These are phyloP conservation scores for Phytophthora pluvialis DNA, from an alignment of 352 stramenopile species.

Conservation along the genomic window DNA sequence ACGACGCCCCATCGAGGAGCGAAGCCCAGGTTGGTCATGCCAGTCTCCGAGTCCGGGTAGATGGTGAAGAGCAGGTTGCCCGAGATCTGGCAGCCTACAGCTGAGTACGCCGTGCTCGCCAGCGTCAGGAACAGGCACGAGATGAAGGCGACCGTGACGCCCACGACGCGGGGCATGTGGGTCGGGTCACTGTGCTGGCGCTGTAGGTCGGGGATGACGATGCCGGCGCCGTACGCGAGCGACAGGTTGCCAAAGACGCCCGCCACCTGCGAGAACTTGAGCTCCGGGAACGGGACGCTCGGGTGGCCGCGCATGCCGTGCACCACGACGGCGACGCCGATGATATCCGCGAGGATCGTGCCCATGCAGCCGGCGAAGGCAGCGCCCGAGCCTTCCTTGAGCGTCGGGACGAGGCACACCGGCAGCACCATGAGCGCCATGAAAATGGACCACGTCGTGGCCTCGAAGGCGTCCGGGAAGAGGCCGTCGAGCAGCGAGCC, in stretches of 20 bases:
- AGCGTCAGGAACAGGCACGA: conserved; percentile 49
- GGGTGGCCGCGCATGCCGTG: conserved; percentile 46
- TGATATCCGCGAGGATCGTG: conserved; percentile 50
- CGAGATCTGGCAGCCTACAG: conserved; percentile 56
- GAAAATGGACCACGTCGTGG: conserved; percentile 50
- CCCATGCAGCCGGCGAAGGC: conserved; percentile 51
- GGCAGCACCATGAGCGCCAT: conserved; percentile 50
- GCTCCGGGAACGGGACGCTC: conserved; percentile 37
- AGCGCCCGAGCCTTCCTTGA: conserved; percentile 51
- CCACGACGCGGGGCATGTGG: conserved; percentile 53
- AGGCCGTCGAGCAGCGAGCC: conserved; percentile 49
- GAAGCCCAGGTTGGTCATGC: conserved; percentile 46
- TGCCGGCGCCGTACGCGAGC: conserved; percentile 11
- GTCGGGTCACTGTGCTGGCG: conserved; percentile 53
- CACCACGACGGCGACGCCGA: conserved; percentile 47
- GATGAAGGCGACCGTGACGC: conserved; percentile 44
- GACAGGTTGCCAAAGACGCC: too few relatives aligned
- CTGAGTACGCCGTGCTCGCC: conserved; percentile 42
- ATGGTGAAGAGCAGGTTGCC: conserved; percentile 66
- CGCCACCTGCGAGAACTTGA: conserved; percentile 26
- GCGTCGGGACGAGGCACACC: conserved; percentile 50
- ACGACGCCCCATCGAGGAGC: conserved; percentile 37
- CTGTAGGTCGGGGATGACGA: conserved; percentile 56
- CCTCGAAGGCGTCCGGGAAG: conserved; percentile 49
- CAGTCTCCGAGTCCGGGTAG: conserved; percentile 29